Evolutionary conservation across 2,329 filamentous ascomycete genomes (phyloP).

Genomic region (Fusarium sulawesiense): DNA sequence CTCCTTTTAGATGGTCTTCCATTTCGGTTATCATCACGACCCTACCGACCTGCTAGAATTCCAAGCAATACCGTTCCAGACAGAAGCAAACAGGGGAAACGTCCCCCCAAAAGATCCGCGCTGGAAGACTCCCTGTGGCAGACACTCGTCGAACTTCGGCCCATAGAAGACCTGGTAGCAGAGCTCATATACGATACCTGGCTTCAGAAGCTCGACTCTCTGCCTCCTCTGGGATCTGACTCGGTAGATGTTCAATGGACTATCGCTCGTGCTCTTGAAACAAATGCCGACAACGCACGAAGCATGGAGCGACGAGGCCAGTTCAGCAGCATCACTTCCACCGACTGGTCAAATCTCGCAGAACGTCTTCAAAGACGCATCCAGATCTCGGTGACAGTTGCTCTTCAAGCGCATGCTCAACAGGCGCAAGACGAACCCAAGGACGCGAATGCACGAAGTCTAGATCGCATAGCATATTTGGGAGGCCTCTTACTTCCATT

Average conservation of each 20-base stretch:
- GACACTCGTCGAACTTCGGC: conserved; percentile 25
- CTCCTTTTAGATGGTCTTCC: conserved; percentile 42
- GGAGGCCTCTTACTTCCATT: conserved; percentile 62
- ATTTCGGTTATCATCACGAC: conserved; percentile 1
- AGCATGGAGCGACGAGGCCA: conserved; percentile 35
- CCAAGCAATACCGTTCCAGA: conserved; percentile 8
- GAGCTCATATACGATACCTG: conserved; percentile 46
- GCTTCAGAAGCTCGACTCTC: conserved; percentile 39
- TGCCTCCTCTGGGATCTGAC: conserved; percentile 30
- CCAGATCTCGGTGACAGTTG: conserved; percentile 33
- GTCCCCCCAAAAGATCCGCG: conserved; percentile 13
- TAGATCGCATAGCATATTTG: conserved; percentile 62
- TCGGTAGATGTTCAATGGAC: conserved; percentile 35
- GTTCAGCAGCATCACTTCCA: conserved; percentile 20
- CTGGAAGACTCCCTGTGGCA: conserved; percentile 40
- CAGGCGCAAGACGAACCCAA: conserved; percentile 21
- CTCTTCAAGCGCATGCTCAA: conserved; percentile 9
- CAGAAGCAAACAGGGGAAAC: neutral
- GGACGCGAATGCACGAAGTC: conserved; percentile 54
- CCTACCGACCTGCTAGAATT: conserved; percentile 14
- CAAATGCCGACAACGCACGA: conserved; percentile 41
- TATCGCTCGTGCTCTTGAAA: conserved; percentile 41
- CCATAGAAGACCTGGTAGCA: conserved; percentile 36
- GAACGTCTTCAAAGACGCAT: conserved; percentile 41
- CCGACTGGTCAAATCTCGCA: conserved; percentile 40